A percentile compares a stretch with the other conserved stretches of the same genome.
Evolutionary conservation across 495 filamentous ascomycete genomes (phyloP).

Genomic region (Talaromyces borbonicus): DNA sequence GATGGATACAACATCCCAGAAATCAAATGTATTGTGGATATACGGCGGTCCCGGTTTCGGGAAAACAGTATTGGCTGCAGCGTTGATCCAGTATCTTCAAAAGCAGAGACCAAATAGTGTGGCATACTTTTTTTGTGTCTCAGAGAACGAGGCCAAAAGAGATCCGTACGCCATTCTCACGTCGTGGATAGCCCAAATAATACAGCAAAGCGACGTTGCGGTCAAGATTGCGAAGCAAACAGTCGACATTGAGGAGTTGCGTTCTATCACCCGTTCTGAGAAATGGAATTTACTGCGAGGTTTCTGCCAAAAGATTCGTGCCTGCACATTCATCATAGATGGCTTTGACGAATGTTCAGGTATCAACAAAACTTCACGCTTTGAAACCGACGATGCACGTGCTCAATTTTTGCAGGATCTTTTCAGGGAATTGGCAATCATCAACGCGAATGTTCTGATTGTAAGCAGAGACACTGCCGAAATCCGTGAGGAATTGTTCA

Average conservation of each 20-base stretch:
- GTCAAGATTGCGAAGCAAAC: slow-evolving; percentile 5
- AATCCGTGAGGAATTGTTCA: slow-evolving; percentile 9
- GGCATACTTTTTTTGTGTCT: slow-evolving; percentile 17
- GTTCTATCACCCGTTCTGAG: slow-evolving; percentile 8
- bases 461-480: slow-evolving; percentile 14
- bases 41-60: slow-evolving; percentile 15
- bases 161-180: slow-evolving; percentile 15
- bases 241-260: slow-evolving; percentile 2
- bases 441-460: slow-evolving; percentile 8
- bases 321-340: slow-evolving; percentile 14
- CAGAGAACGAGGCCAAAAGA: slow-evolving; percentile 14
- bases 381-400: slow-evolving; percentile 8
- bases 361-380: slow-evolving; percentile 8
- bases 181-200: slow-evolving; percentile 19
- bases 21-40: slow-evolving; percentile 11
- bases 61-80: slow-evolving; percentile 20
- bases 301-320: slow-evolving; percentile 7
- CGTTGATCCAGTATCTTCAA: slow-evolving; percentile 13
- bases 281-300: slow-evolving; percentile 8
- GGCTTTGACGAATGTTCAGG: slow-evolving; percentile 19
- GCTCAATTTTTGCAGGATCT: slow-evolving; percentile 11
- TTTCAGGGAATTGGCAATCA: not conserved
- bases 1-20: not conserved
- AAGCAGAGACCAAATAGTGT: slow-evolving; percentile 3
- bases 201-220: slow-evolving; percentile 7